These are phyloP conservation scores for Amyloporia xantha DNA, from an alignment of 768 basidiomycete genomes.

Conservation along the genomic window DNA sequence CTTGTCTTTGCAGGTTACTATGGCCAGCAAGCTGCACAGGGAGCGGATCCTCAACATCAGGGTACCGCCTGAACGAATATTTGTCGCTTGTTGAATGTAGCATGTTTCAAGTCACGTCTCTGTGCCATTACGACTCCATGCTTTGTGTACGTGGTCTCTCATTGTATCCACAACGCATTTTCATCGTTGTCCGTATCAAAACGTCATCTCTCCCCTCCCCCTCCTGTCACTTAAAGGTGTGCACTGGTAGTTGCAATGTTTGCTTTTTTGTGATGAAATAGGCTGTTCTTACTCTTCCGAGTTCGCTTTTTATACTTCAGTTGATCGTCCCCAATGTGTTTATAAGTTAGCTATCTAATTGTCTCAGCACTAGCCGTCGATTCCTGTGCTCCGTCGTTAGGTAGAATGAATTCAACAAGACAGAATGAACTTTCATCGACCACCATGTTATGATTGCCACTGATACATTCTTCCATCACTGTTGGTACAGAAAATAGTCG, in stretches of 20 bases:
- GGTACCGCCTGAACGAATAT: slow-evolving; percentile 16
- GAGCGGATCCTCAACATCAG: slow-evolving; percentile 38
- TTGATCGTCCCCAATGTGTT: slow-evolving; percentile 3
- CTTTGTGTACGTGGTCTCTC: background rate
- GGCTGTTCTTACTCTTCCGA: background rate
- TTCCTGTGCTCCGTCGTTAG: background rate
- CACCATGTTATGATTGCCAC: background rate
- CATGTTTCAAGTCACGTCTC: slow-evolving; percentile 14
- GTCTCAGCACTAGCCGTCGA: background rate
- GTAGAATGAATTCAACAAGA: background rate
- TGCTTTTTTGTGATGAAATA: slow-evolving; percentile 5
- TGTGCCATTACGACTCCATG: slow-evolving; percentile 15
- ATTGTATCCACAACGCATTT: background rate
- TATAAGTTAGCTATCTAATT: slow-evolving; percentile 3
- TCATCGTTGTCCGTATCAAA: slow-evolving; percentile 5
- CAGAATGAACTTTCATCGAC: background rate
- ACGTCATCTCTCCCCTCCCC: background rate
- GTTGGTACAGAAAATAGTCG: background rate
- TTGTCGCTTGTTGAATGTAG: slow-evolving; percentile 10
- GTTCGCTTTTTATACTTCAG: slow-evolving; percentile 2
- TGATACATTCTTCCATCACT: background rate
- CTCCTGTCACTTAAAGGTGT: background rate
- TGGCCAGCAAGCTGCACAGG: slow-evolving; percentile 64
- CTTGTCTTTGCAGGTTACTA: slow-evolving; percentile 57
- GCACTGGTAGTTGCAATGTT: background rate